These are phyloP conservation scores for Aureobasidium subglaciale DNA, from an alignment of 2,329 filamentous ascomycete genomes.

Conservation along the genomic window DNA sequence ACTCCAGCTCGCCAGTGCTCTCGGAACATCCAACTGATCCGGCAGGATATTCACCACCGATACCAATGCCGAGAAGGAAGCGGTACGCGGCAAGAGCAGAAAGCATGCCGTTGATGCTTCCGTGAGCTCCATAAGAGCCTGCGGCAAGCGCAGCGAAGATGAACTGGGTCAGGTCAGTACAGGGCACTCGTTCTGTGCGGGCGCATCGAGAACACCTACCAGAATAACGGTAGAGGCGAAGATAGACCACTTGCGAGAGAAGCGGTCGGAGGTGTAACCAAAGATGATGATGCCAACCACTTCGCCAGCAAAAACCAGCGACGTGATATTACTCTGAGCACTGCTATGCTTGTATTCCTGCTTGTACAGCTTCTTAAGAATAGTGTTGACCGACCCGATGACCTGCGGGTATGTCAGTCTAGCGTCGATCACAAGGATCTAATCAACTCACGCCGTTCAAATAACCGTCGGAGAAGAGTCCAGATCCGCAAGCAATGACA, in stretches of 20 bases:
- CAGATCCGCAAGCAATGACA: constrained; percentile 80
- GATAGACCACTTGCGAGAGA: constrained; percentile 24
- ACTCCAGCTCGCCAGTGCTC: constrained; percentile 72
- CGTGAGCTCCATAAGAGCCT: constrained; percentile 60
- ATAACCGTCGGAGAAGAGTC: constrained; percentile 87
- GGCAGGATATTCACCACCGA: constrained; percentile 64
- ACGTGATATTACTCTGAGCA: constrained; percentile 63
- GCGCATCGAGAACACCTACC: constrained; percentile 24
- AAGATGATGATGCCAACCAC: constrained; percentile 65
- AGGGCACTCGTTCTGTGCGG: accelerated
- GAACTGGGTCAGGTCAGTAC: constrained; percentile 37
- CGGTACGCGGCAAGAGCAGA: constrained; percentile 74
- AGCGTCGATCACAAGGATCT: background rate
- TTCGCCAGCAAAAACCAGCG: constrained; percentile 80
- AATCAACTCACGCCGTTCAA: constrained; percentile 55
- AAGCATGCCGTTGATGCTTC: constrained; percentile 63
- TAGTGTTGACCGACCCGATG: constrained; percentile 75
- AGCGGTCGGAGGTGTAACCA: constrained; percentile 28
- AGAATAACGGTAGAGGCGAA: constrained; percentile 49
- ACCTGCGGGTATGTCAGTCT: constrained; percentile 44
- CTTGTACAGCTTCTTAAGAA: constrained; percentile 60
- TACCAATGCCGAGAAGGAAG: constrained; percentile 60
- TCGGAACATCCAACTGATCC: constrained; percentile 80
- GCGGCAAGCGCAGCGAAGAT: constrained; percentile 71
- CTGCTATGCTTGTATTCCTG: constrained; percentile 56